Percentiles rank a stretch among this genome's conserved stretches.
Evolutionary conservation across 495 filamentous ascomycete genomes (phyloP).

Genomic region (Annulohypoxylon stygium): DNA sequence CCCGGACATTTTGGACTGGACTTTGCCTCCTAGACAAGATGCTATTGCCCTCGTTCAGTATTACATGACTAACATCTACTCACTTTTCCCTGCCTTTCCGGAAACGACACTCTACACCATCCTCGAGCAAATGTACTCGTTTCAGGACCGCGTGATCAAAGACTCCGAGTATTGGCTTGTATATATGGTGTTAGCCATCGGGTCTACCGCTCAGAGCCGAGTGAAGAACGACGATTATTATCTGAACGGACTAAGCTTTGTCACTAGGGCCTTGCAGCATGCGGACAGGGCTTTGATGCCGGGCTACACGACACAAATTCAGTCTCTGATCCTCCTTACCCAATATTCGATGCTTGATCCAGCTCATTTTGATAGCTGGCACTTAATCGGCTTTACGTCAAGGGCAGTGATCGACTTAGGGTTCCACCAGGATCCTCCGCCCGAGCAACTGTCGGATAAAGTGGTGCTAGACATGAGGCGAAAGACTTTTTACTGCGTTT

Average conservation of each 20-base stretch:
- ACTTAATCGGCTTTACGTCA: constrained; percentile 86
- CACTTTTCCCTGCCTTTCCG: constrained; percentile 82
- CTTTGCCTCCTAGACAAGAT: constrained; percentile 74
- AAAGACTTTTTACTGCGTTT: constrained; percentile 86
- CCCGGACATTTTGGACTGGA: constrained; percentile 65
- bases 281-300: constrained; percentile 85
- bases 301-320: constrained; percentile 83
- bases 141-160: constrained; percentile 70
- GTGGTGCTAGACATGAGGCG: constrained; percentile 79
- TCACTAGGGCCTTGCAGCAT: constrained; percentile 76
- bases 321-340: constrained; percentile 85
- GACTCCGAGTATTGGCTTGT: constrained; percentile 86
- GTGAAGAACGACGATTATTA: constrained; percentile 73
- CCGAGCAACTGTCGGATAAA: constrained; percentile 69
- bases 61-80: constrained; percentile 84
- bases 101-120: constrained; percentile 80
- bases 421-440: constrained; percentile 87
- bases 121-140: constrained; percentile 80
- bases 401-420: constrained; percentile 88
- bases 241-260: constrained; percentile 72
- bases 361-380: constrained; percentile 90
- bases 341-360: constrained; percentile 91
- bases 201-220: constrained; percentile 77
- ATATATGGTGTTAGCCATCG: constrained; percentile 89
- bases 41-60: constrained; percentile 78